Evolutionary conservation across 2,329 filamentous ascomycete species (phyloP).

Genomic region (Tolypocladium tropicale): DNA sequence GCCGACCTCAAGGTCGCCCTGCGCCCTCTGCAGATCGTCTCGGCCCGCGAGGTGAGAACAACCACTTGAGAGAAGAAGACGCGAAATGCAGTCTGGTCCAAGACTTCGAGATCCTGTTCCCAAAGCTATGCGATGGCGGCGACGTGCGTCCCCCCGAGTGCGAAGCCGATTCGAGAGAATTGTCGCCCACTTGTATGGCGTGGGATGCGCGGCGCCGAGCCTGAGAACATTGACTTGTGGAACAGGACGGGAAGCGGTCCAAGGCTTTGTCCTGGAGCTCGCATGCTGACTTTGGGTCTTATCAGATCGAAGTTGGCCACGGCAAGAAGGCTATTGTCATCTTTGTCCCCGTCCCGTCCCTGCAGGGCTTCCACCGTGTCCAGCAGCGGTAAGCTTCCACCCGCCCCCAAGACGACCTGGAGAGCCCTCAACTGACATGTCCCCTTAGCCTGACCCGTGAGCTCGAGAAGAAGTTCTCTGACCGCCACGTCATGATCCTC

Average conservation of each 20-base stretch:
- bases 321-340: conserved; percentile 99
- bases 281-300: conserved; percentile 65
- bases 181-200: conserved; percentile 7
- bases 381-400: conserved; percentile 82
- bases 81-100: conserved; percentile 18
- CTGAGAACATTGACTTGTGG: conserved; percentile 35
- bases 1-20: conserved; percentile 93
- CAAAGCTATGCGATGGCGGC: conserved; percentile 24
- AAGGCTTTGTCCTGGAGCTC: conserved; percentile 62
- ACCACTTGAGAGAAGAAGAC: conserved; percentile 25
- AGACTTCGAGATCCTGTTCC: conserved; percentile 34
- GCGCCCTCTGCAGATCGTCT: conserved; percentile 96
- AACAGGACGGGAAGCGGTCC: conserved; percentile 70
- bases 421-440: conserved; percentile 11
- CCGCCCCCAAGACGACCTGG: neutral
- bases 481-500: conserved; percentile 98
- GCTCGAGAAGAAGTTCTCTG: conserved; percentile 99
- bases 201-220: conserved; percentile 17
- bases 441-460: conserved; percentile 88
- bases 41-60: conserved; percentile 93
- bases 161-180: conserved; percentile 14
- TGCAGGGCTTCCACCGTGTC: conserved; percentile 97
- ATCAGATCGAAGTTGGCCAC: conserved; percentile 98
- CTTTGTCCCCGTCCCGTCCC: conserved; percentile 99
- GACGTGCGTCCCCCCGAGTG: conserved; percentile 11